Evolutionary conservation across 208 protist genomes (phyloP).

Genomic region (Vickermania ingenoplastis): DNA sequence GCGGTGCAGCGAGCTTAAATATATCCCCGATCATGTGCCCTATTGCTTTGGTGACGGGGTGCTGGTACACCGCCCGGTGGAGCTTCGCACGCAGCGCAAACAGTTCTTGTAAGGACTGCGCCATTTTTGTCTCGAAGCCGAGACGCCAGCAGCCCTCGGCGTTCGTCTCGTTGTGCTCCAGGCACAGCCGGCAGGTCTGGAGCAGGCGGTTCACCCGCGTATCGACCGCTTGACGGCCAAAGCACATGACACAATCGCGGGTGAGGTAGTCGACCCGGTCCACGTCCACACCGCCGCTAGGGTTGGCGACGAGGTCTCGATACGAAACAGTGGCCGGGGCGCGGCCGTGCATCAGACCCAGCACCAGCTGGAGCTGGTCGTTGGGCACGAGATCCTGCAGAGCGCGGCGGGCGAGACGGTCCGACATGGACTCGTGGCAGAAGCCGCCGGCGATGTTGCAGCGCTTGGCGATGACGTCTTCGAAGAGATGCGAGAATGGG

Average conservation of each 20-base stretch:
- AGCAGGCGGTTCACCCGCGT: conserved; percentile 81
- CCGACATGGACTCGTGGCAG: conserved; percentile 83
- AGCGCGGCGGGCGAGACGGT: conserved; percentile 46
- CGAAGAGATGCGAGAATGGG: conserved; percentile 95
- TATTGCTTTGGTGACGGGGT: conserved; percentile 88
- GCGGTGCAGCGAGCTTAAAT: conserved; percentile 65
- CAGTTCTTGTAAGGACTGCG: conserved; percentile 89
- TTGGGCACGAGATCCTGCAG: conserved; percentile 27
- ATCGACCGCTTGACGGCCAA: conserved; percentile 80
- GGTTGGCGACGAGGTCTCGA: conserved; percentile 80
- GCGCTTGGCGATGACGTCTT: conserved; percentile 70
- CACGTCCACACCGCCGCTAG: conserved; percentile 94
- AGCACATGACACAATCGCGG: conserved; percentile 90
- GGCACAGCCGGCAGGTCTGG: conserved; percentile 71
- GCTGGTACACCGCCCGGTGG: conserved; percentile 94
- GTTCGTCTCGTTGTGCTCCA: conserved; percentile 13
- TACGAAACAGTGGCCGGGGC: conserved; percentile 29
- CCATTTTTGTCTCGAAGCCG: conserved; percentile 75
- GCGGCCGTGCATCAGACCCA: conserved; percentile 52
- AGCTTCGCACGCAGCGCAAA: conserved; percentile 94
- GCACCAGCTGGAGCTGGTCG: conserved; percentile 49
- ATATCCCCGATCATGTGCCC: conserved; percentile 95
- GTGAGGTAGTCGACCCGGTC: conserved; percentile 96
- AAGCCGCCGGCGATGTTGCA: conserved; percentile 42
- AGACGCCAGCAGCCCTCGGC: conserved; percentile 71